phyloP scores from a whole-genome alignment of 2,329 filamentous ascomycete genomes.

The Trematosphaeria pertusa region DNA sequence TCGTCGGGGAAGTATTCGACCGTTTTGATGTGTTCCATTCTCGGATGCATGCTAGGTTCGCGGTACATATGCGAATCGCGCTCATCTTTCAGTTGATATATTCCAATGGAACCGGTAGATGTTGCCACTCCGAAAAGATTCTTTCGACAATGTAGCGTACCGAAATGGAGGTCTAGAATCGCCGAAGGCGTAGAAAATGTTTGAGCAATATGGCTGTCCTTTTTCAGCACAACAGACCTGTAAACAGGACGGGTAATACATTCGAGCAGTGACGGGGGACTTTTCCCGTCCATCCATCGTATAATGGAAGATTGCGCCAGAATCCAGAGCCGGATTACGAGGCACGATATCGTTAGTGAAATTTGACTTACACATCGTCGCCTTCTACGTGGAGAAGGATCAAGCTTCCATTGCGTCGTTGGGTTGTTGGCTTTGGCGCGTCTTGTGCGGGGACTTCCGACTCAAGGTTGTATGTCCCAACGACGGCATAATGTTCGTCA shows the following conservation, averaged over 20 bases:
- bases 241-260: too few relatives aligned
- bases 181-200: slow-evolving; percentile 71
- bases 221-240: slow-evolving; percentile 4
- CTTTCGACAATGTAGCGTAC: slow-evolving; percentile 52
- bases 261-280: too few relatives aligned
- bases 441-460: slow-evolving; percentile 24
- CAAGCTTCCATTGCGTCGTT: slow-evolving; percentile 76
- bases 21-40: slow-evolving; percentile 49
- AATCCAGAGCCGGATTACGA: too few relatives aligned
- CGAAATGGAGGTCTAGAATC: slow-evolving; percentile 86
- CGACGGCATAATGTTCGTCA: slow-evolving; percentile 70
- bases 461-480: slow-evolving; percentile 85
- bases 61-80: neutral
- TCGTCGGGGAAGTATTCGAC: slow-evolving; percentile 61
- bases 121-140: slow-evolving; percentile 75
- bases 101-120: slow-evolving; percentile 73
- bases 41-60: slow-evolving; percentile 15
- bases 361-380: slow-evolving; percentile 61
- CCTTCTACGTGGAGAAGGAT: slow-evolving; percentile 67
- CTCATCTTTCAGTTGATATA: slow-evolving; percentile 62
- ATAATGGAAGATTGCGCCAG: too few relatives aligned
- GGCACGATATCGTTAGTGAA: neutral
- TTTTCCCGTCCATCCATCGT: too few relatives aligned
- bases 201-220: slow-evolving; percentile 55
- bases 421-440: slow-evolving; percentile 49